A percentile compares a stretch with the other conserved stretches of the same genome.
These are phyloP conservation scores for Trametes cingulata DNA, from an alignment of 768 basidiomycete species.

Conservation along the genomic window DNA sequence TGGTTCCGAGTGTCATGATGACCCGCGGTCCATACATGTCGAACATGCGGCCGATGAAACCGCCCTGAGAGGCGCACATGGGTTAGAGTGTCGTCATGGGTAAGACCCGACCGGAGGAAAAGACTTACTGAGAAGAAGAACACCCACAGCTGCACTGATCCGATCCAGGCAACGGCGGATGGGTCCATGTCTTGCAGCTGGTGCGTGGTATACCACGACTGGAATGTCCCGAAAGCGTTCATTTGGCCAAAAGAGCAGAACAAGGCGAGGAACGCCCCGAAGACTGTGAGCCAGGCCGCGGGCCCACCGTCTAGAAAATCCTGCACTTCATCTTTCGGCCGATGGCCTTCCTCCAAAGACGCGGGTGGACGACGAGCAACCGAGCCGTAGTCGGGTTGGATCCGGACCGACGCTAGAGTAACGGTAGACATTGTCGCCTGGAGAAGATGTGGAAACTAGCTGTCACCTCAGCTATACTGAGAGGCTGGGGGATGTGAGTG, in stretches of 20 bases:
- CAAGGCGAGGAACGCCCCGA: conserved; percentile 64
- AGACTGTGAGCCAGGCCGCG: conserved; percentile 48
- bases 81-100: neutral
- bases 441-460: neutral
- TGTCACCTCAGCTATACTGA: neutral
- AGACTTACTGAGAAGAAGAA: conserved; percentile 68
- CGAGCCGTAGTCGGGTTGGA: conserved; percentile 6
- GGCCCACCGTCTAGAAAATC: conserved; percentile 34
- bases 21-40: conserved; percentile 62
- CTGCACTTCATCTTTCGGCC: neutral
- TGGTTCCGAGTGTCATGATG: conserved; percentile 53
- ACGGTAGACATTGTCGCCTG: neutral
- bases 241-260: conserved; percentile 73
- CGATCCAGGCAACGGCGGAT: conserved; percentile 43
- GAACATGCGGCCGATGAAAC: conserved; percentile 59
- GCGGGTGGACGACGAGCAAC: neutral
- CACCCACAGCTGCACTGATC: conserved; percentile 65
- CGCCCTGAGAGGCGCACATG: conserved; percentile 47
- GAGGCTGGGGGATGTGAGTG: neutral
- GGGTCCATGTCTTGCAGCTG: conserved; percentile 51
- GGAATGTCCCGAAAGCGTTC: conserved; percentile 71
- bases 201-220: conserved; percentile 63
- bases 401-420: neutral
- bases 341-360: neutral
- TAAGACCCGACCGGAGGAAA: neutral